phyloP scores from a whole-genome alignment of 2,329 filamentous ascomycete species.

The Esteya vermicola region DNA sequence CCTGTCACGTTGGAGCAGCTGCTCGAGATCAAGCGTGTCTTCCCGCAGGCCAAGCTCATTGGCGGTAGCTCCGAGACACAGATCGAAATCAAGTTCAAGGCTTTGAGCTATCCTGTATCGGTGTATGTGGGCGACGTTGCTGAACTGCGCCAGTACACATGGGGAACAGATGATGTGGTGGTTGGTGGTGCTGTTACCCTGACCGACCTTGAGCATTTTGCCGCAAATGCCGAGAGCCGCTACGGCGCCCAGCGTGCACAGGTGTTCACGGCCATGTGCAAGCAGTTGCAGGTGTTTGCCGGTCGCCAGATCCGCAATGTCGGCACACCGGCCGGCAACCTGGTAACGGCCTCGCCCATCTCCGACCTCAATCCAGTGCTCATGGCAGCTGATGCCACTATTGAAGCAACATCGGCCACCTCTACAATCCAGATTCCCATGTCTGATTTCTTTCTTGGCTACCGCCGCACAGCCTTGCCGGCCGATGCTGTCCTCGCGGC shows the following conservation, averaged over 20 bases:
- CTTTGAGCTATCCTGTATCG: constrained; percentile 74
- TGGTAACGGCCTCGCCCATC: constrained; percentile 89
- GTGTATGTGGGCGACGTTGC: constrained; percentile 89
- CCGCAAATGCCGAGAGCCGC: constrained; percentile 60
- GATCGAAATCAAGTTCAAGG: constrained; percentile 98
- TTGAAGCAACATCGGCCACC: constrained; percentile 59
- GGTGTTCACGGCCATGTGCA: constrained; percentile 79
- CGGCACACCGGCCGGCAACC: constrained; percentile 88
- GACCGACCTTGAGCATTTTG: constrained; percentile 80
- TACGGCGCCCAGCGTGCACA: constrained; percentile 63
- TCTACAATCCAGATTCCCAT: constrained; percentile 71
- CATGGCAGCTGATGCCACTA: constrained; percentile 67
- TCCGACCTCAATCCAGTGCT: constrained; percentile 93
- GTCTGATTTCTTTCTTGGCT: constrained; percentile 83
- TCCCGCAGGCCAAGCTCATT: constrained; percentile 83
- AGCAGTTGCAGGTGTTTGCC: constrained; percentile 89
- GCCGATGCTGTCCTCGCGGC: constrained; percentile 73
- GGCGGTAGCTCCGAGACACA: constrained; percentile 94
- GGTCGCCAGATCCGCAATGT: constrained; percentile 93
- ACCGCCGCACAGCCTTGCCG: constrained; percentile 69
- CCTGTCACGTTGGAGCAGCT: constrained; percentile 78
- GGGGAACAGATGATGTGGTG: constrained; percentile 72
- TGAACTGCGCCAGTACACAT: constrained; percentile 68
- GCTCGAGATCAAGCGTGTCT: constrained; percentile 75
- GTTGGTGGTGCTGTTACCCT: constrained; percentile 86